Evolutionary conservation across 2,329 filamentous ascomycete genomes (phyloP).

Genomic region (Botryotinia narcissicola): DNA sequence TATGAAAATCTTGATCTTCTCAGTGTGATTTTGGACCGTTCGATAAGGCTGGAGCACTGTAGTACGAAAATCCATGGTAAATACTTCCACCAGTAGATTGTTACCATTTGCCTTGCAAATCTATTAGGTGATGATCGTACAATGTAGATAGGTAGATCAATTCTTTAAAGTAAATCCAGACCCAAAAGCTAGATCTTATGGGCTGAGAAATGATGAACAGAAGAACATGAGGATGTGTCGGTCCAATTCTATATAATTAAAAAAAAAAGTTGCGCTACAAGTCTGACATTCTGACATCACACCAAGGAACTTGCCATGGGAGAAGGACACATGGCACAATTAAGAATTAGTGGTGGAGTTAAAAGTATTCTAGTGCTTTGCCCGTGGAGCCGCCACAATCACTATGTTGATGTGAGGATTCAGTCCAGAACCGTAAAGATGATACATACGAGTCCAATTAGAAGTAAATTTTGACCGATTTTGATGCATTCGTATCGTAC

Average conservation of each 20-base stretch:
- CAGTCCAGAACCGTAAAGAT: not conserved
- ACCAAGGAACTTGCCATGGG: not conserved
- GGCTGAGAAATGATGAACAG: not conserved
- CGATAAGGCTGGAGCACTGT: not conserved
- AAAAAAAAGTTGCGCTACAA: not conserved
- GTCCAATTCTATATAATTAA: not conserved
- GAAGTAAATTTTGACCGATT: not conserved
- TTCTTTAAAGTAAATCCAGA: not conserved
- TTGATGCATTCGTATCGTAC: not conserved
- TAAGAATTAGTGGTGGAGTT: slow-evolving; percentile 2
- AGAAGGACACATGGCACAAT: not conserved
- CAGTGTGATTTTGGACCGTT: not conserved
- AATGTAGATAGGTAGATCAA: not conserved
- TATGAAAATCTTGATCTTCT: not conserved
- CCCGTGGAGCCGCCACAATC: not conserved
- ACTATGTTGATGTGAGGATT: not conserved
- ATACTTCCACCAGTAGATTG: not conserved
- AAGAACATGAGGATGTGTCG: not conserved
- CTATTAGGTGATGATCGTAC: not conserved
- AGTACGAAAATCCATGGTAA: not conserved
- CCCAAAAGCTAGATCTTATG: not conserved
- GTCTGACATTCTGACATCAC: not conserved
- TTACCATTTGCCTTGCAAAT: not conserved
- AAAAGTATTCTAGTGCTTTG: not conserved
- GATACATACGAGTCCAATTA: not conserved